Conservation (phyloP, 805 yeast species). For the Candida lessepsii region DNA sequence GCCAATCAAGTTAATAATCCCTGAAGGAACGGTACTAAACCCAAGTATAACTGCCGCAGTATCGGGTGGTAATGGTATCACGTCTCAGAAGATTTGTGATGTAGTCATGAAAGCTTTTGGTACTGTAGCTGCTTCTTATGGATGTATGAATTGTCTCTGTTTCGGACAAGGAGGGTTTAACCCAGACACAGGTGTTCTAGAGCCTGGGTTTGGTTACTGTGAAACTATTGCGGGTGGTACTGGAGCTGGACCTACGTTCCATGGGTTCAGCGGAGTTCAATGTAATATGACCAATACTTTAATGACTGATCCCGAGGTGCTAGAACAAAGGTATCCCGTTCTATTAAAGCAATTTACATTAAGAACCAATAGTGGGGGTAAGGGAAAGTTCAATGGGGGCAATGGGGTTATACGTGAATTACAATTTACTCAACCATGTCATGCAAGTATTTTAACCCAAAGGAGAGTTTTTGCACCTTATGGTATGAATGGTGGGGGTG, state of each 20-base stretch:
- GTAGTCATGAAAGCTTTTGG: conserved; percentile 22
- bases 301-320: conserved; percentile 25
- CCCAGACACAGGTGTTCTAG: conserved; percentile 14
- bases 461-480: conserved; percentile 22
- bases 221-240: conserved; percentile 22
- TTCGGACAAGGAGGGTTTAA: conserved; percentile 21
- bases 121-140: conserved; percentile 19
- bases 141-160: conserved; percentile 20
- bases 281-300: conserved; percentile 43
- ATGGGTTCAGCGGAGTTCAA: conserved; percentile 37
- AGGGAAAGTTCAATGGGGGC: conserved; percentile 22
- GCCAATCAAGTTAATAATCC: conserved; percentile 16
- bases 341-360: conserved; percentile 17
- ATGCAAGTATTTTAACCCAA: conserved; percentile 21
- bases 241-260: conserved; percentile 21
- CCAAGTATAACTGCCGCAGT: conserved; percentile 19
- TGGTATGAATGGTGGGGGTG: conserved; percentile 32
- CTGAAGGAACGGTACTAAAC: conserved; percentile 16
- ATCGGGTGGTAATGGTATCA: conserved; percentile 17
- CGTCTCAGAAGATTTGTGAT: conserved; percentile 22
- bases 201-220: conserved; percentile 19
- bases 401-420: conserved; percentile 22
- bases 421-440: conserved; percentile 19
- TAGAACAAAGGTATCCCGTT: conserved; percentile 22
- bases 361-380: conserved; percentile 19